Base-by-base conservation (phyloP, 257 asterid genomes). In the Gentiana straminea region DNA sequence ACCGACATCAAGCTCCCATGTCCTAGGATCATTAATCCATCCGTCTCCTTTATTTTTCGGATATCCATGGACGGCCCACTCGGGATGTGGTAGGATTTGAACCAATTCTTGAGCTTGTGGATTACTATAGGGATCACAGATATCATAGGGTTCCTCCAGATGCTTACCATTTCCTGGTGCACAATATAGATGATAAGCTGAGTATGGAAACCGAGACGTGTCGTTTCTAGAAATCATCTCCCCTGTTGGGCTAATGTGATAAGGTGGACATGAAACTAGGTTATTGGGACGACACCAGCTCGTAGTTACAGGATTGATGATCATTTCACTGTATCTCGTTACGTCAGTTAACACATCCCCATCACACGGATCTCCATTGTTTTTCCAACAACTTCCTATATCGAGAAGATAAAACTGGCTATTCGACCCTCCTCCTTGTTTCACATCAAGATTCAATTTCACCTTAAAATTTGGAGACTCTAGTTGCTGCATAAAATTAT, bases 21-120 rank as follows among this genome's bases (percentile, higher is more conserved):
- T 82, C 65, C 93, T 78, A 10, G 77, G 55, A 77, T 87, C 86
- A 7, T 86, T 87, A 56, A 87, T 52, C 94, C 94, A 87, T 7
- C 96, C 94, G 39, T 87, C 94, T 46, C 96, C 96, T 63, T 80
- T 71, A 44, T 61, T 70, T 56, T 68, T 70, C 8, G 94, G 96
- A 69, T 87, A 87, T 15, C 94, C 94, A 44, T 87, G 87, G 61
- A 77, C 81, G 13, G 78, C 86, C 96, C 93, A 87, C 72, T 87
- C 96, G 1, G 79, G 84, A 67, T 87, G 94, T n/a, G 94, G 96
- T 44, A 87, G 82, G 58, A 87, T 84, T 64, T 87, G 96, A 58
- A 87, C 76, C 59, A 87, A 64, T 55, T 87, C 94, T 73, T 87
- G 96, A 6, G 93, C 94, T 75, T 87, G 96, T 11, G 96, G 96